Conservation (phyloP, 2,329 filamentous ascomycete species). For the Ceratocystis cubensis region DNA sequence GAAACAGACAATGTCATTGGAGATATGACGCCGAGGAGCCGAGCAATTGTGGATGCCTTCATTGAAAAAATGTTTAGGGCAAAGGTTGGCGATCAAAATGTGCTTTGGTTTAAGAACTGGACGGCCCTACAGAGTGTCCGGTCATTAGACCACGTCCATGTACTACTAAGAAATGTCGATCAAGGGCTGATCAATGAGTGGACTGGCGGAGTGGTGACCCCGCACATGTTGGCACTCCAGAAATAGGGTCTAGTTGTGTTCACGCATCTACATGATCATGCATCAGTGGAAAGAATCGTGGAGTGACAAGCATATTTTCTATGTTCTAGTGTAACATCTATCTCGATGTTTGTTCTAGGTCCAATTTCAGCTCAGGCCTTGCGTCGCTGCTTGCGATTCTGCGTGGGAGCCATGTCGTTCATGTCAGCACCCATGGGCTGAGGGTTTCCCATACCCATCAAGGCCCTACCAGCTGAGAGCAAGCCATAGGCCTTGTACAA, state of each 20-base stretch:
- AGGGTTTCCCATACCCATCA: slow-evolving; percentile 30
- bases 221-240: slow-evolving; percentile 12
- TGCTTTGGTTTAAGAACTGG: slow-evolving; percentile 94
- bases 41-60: slow-evolving; percentile 52
- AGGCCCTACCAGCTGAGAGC: slow-evolving; percentile 41
- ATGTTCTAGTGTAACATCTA: not conserved
- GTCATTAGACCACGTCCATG: slow-evolving; percentile 79
- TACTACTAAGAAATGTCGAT: slow-evolving; percentile 48
- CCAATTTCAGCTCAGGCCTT: slow-evolving; percentile 32
- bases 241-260: not conserved
- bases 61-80: slow-evolving; percentile 56
- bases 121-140: slow-evolving; percentile 75
- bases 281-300: not conserved
- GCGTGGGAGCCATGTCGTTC: slow-evolving; percentile 27
- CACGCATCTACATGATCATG: not conserved
- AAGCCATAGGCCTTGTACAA: slow-evolving; percentile 42
- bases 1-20: slow-evolving; percentile 57
- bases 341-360: not conserved
- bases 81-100: slow-evolving; percentile 40
- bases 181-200: slow-evolving; percentile 42
- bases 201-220: slow-evolving; percentile 28
- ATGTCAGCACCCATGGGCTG: slow-evolving; percentile 24
- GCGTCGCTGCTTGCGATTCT: slow-evolving; percentile 44
- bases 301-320: not conserved
- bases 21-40: slow-evolving; percentile 57